Percentiles rank a stretch among this genome's conserved stretches.
Evolutionary conservation across 257 asterid species (phyloP).

Genomic region (Nicotiana attenuata): DNA sequence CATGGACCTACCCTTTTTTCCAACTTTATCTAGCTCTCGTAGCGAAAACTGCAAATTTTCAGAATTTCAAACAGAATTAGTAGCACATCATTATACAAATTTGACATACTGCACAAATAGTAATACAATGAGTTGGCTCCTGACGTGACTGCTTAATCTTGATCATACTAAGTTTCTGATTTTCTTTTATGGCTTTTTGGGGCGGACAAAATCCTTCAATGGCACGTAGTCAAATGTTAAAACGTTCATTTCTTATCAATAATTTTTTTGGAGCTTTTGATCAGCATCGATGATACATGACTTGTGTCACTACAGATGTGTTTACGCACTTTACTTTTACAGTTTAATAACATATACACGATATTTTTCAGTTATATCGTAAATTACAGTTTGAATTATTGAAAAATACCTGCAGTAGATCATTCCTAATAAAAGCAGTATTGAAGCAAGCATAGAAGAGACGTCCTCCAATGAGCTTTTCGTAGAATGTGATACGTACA

Average conservation of each 20-base stretch:
- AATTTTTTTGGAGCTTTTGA: too few relatives aligned
- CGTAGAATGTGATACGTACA: conserved; percentile 63
- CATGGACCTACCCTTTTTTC: conserved; percentile 50
- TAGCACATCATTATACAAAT: not conserved
- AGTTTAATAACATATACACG: not conserved
- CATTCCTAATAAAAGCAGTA: conserved; percentile 60
- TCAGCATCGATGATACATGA: too few relatives aligned
- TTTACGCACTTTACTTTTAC: not conserved
- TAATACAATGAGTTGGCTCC: not conserved
- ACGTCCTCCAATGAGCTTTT: conserved; percentile 68
- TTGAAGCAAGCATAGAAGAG: conserved; percentile 78
- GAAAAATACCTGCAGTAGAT: conserved; percentile 54
- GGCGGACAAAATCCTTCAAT: too few relatives aligned
- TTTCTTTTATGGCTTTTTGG: not conserved
- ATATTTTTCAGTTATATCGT: not conserved
- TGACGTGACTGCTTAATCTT: not conserved
- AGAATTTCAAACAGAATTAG: not conserved
- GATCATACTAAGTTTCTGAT: not conserved
- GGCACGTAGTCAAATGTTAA: too few relatives aligned
- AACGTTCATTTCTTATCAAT: too few relatives aligned
- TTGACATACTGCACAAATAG: not conserved
- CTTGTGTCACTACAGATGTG: too few relatives aligned
- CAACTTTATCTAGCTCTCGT: conserved; percentile 66
- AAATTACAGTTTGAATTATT: too few relatives aligned
- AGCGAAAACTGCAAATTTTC: conserved; percentile 40